Base-by-base conservation (phyloP, 176 grass and related monocot genomes). In the Aegilops umbellulata region DNA sequence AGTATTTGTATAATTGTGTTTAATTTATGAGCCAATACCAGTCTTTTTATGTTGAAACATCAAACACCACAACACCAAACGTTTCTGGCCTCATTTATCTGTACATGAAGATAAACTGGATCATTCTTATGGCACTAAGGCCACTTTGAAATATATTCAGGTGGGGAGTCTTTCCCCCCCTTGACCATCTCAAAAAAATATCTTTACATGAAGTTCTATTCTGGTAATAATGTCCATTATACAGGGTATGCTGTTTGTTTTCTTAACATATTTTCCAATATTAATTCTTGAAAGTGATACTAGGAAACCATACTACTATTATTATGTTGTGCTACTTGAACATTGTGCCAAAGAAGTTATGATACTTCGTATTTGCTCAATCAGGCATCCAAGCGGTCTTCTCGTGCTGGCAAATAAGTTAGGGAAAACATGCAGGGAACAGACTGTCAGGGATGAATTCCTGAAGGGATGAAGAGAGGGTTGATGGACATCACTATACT, bases 401-500 rank as follows among this genome's bases (percentile, higher is more conserved):
- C 87, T 90, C 95, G 85, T 90, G 70, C 91, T 64, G 91, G 85
- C 68, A 91, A 92, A 91, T 83, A 88, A 72, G 57, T 86, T 46
- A 15, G 38, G 76, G 80, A 79, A 84, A 88, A 88, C 41, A 79
- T 88, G 55, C 86, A 88, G 78, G 86, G 80, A 75, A 64, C 87
- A 77, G 86, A 88, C 60, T 58, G 53, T 66, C 86, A 95, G 58
- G 81, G 87, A 75, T 70, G 51, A 80, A 68, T 75, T 88, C 87
- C 67, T 95, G 89, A 93, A 86, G 38, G 88, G 96, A 94, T 82
- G 91, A 94, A 60, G 95, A 93, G 9, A 84, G 87, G 72, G 81
- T 87, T 85, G 51, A 90, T 98, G 89, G 96, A 98, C 49, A 90
- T 95, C 36, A 85, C 89, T 84, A 84, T 88, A 71, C 91, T 98